Conservation (phyloP, 805 yeast genomes). For the Spathaspora sp. region DNA sequence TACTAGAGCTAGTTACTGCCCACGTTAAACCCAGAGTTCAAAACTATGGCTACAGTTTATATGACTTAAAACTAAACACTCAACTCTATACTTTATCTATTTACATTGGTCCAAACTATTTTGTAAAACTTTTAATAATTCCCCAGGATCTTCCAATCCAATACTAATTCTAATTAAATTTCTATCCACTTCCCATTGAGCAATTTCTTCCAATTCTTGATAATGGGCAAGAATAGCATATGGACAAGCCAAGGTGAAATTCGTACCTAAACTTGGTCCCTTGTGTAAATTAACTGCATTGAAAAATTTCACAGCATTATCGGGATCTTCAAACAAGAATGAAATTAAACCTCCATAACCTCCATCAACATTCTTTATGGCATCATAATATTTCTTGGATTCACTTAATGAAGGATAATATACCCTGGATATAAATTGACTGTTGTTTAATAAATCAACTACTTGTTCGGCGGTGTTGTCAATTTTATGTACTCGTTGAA, state of each 20-base stretch:
- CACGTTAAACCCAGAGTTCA: too few relatives aligned
- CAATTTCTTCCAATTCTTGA: conserved; percentile 74
- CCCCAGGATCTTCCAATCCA: conserved; percentile 73
- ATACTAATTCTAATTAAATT: conserved; percentile 76
- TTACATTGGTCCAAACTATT: conserved; percentile 44
- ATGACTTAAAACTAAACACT: too few relatives aligned
- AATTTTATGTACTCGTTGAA: conserved; percentile 52
- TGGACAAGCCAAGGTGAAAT: conserved; percentile 86
- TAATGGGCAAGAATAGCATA: conserved; percentile 85
- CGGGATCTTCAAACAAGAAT: conserved; percentile 60
- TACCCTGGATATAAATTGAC: conserved; percentile 56
- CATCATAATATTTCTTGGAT: conserved; percentile 66
- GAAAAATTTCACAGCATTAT: conserved; percentile 70
- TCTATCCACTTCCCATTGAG: conserved; percentile 77
- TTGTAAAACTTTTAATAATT: conserved; percentile 47
- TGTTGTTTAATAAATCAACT: conserved; percentile 47
- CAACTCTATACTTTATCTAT: background rate
- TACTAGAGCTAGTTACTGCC: too few relatives aligned
- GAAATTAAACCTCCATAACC: conserved; percentile 91
- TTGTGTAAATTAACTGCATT: conserved; percentile 67
- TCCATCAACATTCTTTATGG: conserved; percentile 60
- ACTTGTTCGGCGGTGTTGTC: conserved; percentile 55
- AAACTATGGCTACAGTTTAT: too few relatives aligned
- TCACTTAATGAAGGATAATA: conserved; percentile 65
- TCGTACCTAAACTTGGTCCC: conserved; percentile 91